Evolutionary conservation across 495 filamentous ascomycete species (phyloP), one percentile per base, ranked within the genome.

Genomic region (Daldinia caldariorum): DNA sequence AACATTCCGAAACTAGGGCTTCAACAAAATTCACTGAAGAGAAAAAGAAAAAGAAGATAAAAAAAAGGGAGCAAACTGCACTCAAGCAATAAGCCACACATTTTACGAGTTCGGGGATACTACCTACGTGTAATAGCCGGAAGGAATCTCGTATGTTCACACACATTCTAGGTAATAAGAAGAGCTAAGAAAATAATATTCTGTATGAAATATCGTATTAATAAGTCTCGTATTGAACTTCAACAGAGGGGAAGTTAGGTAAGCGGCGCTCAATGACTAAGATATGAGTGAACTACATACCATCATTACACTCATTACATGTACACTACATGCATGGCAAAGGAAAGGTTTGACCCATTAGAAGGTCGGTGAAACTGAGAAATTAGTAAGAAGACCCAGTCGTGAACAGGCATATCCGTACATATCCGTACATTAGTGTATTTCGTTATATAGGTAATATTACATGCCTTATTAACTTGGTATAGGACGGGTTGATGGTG

Each of bases 281-380:
- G 9, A 22, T 47, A 50, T 35, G 43, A 68, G 51, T 26, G 61
- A 50, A 57, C 58, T 34, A 2, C n/a, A 45, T 38, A 57, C 38
- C 58, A 56, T 41, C 41, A 53, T 56, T 38, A 32, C 43, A 47
- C 34, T 35, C 34, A 35, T 35, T 10, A 35, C 34, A 35, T 7
- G 34, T 35, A 35, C 34, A 35, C 34, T 35, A 7, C 39, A 43
- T 43, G 12, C 13, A 18, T 43, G 13, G 13, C 12, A 54, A 3
- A 26, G 26, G 26, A 26, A 66, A 61, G 41, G 57, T 54, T 66
- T 70, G 62, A 61, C 54, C 56, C 51, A 50, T 59, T 54, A 56
- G 58, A 31, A 63, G 56, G 57, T 61, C 50, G 61, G 67, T 66
- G 67, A 70, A 66, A 66, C 66, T 59, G 58, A 18, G 10, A 47